These are phyloP conservation scores for Fusarium protoensiforme DNA, from an alignment of 2,329 filamentous ascomycete genomes.

Conservation along the genomic window DNA sequence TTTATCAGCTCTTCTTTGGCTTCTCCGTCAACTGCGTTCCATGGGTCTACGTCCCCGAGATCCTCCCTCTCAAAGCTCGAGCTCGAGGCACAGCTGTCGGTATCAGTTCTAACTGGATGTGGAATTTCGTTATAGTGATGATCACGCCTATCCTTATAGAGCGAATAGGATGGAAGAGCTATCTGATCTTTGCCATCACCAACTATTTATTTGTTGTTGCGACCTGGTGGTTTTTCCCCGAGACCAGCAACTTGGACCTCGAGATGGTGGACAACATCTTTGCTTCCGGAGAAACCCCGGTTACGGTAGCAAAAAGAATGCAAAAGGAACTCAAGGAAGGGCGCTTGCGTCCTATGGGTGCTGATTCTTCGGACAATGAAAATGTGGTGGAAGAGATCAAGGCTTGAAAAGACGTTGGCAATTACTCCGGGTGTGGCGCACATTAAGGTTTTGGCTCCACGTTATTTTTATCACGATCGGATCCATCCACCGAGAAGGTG, in stretches of 20 bases:
- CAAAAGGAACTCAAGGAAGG: constrained; percentile 25
- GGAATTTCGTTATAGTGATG: constrained; percentile 15
- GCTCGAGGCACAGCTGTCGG: constrained; percentile 18
- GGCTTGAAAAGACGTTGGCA: neutral
- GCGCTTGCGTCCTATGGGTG: constrained; percentile 2
- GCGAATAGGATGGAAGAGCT: constrained; percentile 13
- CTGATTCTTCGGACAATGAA: constrained; percentile 12
- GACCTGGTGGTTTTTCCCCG: constrained; percentile 1
- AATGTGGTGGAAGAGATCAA: constrained; percentile 13
- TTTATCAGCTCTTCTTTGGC: constrained; percentile 27
- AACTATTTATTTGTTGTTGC: constrained; percentile 6
- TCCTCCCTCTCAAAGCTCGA: constrained; percentile 26
- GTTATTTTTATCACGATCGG: neutral
- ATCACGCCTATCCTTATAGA: neutral
- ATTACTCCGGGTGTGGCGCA: neutral
- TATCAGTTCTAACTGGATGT: constrained; percentile 12
- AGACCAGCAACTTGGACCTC: constrained; percentile 9
- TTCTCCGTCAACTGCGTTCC: constrained; percentile 29
- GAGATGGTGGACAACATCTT: constrained; percentile 22
- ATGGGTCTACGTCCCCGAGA: constrained; percentile 30
- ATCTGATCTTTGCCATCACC: constrained; percentile 16
- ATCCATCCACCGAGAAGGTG: neutral
- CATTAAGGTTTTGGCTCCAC: neutral
- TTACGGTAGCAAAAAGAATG: constrained; percentile 6
- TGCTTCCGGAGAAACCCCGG: constrained; percentile 2